Conservation (phyloP, 176 grass and related monocot species). For the Neostapfia colusana region DNA sequence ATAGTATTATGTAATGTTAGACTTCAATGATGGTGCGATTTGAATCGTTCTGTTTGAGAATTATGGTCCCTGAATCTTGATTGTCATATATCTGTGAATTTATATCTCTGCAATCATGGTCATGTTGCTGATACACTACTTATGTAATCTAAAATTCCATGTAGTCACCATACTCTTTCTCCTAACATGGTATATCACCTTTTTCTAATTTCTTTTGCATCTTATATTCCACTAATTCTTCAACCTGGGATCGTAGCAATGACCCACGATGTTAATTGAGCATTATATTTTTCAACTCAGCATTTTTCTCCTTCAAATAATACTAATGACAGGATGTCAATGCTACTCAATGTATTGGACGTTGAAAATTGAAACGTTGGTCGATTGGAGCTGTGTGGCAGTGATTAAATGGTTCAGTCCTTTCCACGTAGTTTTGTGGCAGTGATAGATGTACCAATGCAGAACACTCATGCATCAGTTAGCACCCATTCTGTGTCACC, state of each 20-base stretch:
- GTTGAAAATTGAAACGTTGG: background rate
- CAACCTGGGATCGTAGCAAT: slow-evolving; percentile 1
- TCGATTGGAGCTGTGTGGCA: background rate
- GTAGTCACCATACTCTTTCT: background rate
- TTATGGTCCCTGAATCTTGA: background rate
- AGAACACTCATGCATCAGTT: background rate
- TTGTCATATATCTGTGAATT: slow-evolving; percentile 6
- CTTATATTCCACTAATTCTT: background rate
- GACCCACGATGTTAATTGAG: background rate
- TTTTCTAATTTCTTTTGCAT: background rate
- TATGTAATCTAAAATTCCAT: background rate
- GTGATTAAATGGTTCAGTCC: background rate
- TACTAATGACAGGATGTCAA: background rate
- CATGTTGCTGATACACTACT: background rate
- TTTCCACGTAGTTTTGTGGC: background rate
- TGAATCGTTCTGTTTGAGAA: background rate
- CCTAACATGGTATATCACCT: background rate
- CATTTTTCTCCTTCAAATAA: background rate
- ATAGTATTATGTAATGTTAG: background rate
- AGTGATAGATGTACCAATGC: background rate
- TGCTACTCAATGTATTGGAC: background rate
- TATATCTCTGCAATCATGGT: background rate
- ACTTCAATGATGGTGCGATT: background rate
- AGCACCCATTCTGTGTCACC: too few species aligned
- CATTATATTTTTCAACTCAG: background rate